Evolutionary conservation across 2,329 filamentous ascomycete genomes (phyloP).

Genomic region (Thyridium curvatum): DNA sequence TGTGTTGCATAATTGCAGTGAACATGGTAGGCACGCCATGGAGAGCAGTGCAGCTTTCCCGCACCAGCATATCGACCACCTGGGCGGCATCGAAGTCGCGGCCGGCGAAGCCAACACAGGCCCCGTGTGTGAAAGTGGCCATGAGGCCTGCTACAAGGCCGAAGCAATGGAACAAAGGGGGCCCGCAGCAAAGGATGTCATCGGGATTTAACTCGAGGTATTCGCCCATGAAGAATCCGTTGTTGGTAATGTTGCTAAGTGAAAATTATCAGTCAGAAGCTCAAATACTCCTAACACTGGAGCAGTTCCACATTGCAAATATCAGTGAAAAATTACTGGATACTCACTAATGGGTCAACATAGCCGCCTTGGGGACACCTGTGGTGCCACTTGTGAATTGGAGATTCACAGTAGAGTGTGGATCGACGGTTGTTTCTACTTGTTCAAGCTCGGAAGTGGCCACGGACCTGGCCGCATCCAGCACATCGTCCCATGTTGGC

Average conservation of each 20-base stretch:
- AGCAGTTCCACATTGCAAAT: no score
- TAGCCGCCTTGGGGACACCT: conserved; percentile 83
- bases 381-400: conserved; percentile 98
- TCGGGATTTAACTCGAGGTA: conserved; percentile 72
- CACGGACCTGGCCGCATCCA: conserved; percentile 19
- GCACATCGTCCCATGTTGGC: conserved; percentile 1
- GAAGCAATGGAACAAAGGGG: conserved; percentile 86
- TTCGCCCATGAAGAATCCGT: conserved; percentile 76
- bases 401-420: conserved; percentile 65
- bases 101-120: conserved; percentile 75
- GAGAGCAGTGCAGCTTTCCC: conserved; percentile 54
- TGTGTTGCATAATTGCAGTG: conserved; percentile 48
- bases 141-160: conserved; percentile 91
- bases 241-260: conserved; percentile 65
- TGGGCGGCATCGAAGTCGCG: conserved; percentile 81
- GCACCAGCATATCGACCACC: conserved; percentile 52
- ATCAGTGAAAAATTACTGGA: no score
- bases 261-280: no score
- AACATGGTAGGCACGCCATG: conserved; percentile 97
- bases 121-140: conserved; percentile 80
- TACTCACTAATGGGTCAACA: conserved; percentile 65
- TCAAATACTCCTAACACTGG: no score
- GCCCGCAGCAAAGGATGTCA: conserved; percentile 79
- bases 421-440: no score
- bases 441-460: no score